Percentiles rank a stretch among this genome's conserved stretches.
Evolutionary conservation across 2,329 filamentous ascomycete genomes (phyloP).

Genomic region (Calonectria henricotiae): DNA sequence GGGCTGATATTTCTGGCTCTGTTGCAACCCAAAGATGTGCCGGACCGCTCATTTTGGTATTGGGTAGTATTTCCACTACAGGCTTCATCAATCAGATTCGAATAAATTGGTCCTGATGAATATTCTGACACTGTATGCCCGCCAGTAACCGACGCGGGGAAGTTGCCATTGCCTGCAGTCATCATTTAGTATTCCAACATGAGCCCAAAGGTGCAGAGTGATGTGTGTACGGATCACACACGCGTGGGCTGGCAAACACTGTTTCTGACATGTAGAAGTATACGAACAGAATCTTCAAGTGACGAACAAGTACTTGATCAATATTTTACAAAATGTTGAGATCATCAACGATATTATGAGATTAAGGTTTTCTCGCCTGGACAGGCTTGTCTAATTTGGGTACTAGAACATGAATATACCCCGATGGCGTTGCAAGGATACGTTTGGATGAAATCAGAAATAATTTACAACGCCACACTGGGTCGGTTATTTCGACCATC

Average conservation of each 20-base stretch:
- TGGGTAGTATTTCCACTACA: not conserved
- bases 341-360: not conserved
- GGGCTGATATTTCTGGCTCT: constrained; percentile 2
- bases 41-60: not conserved
- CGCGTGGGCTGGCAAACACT: not conserved
- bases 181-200: constrained; percentile 24
- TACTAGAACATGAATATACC: constrained; percentile 8
- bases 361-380: too few relatives aligned
- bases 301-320: not conserved
- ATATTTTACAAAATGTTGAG: not conserved
- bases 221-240: not conserved
- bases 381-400: not conserved
- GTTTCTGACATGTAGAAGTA: not conserved
- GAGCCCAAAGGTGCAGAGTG: not conserved
- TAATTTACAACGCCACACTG: constrained; percentile 9
- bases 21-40: constrained; percentile 5
- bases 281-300: not conserved
- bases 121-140: not conserved
- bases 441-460: not conserved
- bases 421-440: not conserved
- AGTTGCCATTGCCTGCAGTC: constrained; percentile 21
- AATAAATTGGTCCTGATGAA: not conserved
- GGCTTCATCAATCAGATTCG: constrained; percentile 4
- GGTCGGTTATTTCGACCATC: not conserved
- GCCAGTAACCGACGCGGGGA: constrained; percentile 20